Conservation (phyloP, 495 filamentous ascomycete species). For the Neurospora cerealis region DNA sequence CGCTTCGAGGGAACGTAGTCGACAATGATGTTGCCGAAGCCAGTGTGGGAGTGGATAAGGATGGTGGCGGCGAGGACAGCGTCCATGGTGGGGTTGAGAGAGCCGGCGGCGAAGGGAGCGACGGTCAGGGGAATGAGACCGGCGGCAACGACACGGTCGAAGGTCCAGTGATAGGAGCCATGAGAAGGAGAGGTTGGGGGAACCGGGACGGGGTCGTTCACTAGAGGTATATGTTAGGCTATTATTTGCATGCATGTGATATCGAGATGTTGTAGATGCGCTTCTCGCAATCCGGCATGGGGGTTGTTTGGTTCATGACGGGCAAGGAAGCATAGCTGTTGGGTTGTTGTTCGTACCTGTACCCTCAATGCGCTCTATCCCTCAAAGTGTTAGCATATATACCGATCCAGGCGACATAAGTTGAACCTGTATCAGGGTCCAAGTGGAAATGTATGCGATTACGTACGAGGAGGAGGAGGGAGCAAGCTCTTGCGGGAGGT, state of each 20-base stretch:
- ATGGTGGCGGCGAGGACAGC: constrained; percentile 73
- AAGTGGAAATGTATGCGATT: constrained; percentile 2
- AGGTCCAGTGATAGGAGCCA: constrained; percentile 97
- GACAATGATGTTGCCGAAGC: constrained; percentile 79
- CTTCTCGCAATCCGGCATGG: background rate
- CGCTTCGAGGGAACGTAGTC: constrained; percentile 77
- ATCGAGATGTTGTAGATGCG: background rate
- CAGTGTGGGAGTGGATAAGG: constrained; percentile 87
- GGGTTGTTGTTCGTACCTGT: constrained; percentile 48
- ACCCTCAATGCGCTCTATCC: constrained; percentile 63
- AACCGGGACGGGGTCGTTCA: constrained; percentile 79
- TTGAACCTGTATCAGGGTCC: background rate
- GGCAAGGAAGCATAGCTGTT: background rate
- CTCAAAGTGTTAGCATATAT: constrained; percentile 20
- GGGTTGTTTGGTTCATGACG: background rate
- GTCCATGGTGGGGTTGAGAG: constrained; percentile 81
- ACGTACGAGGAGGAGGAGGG: constrained; percentile 31
- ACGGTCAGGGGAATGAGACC: constrained; percentile 78
- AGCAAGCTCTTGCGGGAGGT: constrained; percentile 57
- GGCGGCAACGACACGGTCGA: constrained; percentile 74
- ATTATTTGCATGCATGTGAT: background rate
- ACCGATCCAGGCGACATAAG: constrained; percentile 4
- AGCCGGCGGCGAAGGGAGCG: constrained; percentile 83
- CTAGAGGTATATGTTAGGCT: constrained; percentile 29
- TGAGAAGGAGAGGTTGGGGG: constrained; percentile 61